Conservation (phyloP, 2,329 filamentous ascomycete genomes). For the Diaporthe sp. region DNA sequence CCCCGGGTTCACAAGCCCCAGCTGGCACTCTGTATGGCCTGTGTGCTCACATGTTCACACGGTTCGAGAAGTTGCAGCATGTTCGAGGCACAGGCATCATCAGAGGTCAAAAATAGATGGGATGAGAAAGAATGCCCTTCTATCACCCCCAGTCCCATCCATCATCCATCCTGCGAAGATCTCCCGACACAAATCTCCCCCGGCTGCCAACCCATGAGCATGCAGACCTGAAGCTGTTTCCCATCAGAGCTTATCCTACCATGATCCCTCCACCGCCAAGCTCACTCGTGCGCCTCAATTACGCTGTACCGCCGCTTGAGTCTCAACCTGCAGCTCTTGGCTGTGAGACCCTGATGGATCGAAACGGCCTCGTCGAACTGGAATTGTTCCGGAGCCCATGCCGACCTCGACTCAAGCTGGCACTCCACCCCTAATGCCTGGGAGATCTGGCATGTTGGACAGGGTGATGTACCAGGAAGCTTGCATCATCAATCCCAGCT, state of each 20-base stretch:
- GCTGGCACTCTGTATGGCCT: background rate
- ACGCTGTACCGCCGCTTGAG: conserved; percentile 12
- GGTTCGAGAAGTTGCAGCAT: background rate
- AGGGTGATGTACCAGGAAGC: background rate
- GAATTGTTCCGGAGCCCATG: conserved; percentile 21
- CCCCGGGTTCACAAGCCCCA: background rate
- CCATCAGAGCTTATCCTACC: background rate
- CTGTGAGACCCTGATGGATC: conserved; percentile 31
- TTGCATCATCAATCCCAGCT: background rate
- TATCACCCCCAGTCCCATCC: background rate
- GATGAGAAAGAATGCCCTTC: background rate
- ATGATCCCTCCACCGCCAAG: conserved; percentile 20
- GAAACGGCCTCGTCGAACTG: conserved; percentile 24
- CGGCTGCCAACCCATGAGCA: conserved; percentile 12
- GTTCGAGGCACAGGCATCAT: background rate
- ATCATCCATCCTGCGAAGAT: conserved; percentile 20
- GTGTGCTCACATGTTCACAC: background rate
- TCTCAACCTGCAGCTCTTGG: conserved; percentile 30
- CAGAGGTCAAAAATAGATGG: conserved; percentile 22
- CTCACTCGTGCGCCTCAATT: conserved; percentile 21
- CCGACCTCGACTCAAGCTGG: conserved; percentile 9
- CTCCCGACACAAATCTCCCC: conserved; percentile 16
- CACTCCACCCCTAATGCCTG: background rate
- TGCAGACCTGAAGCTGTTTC: conserved; percentile 23
- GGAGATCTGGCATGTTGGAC: conserved; percentile 11